A percentile compares a stretch with the other conserved stretches of the same genome.
These are phyloP conservation scores for Erodium moschatum DNA, from an alignment of 441 rosid species.

Conservation along the genomic window DNA sequence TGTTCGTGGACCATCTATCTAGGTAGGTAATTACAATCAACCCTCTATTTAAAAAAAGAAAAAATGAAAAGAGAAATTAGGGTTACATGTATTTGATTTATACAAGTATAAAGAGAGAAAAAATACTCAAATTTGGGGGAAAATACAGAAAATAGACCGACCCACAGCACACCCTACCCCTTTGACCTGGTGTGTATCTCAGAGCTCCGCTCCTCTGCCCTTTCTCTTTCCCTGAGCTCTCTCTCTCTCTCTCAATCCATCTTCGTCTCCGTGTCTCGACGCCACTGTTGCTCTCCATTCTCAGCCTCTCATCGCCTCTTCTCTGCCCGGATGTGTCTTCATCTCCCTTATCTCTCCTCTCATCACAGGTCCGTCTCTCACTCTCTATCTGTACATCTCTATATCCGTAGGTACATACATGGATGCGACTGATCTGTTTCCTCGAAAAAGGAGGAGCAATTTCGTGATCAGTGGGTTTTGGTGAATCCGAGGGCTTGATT, in stretches of 20 bases:
- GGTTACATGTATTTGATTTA: too few species aligned
- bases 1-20: too few species aligned
- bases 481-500: constrained; percentile 15
- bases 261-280: not conserved
- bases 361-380: constrained; percentile 23
- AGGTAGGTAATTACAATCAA: too few species aligned
- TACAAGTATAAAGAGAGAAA: too few species aligned
- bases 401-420: not conserved
- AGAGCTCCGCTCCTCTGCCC: not conserved
- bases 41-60: too few species aligned
- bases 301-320: not conserved
- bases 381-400: not conserved
- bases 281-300: not conserved
- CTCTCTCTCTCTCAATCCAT: not conserved
- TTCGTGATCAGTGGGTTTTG: constrained; percentile 10
- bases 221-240: not conserved
- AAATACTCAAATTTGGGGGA: too few species aligned
- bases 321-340: constrained; percentile 37
- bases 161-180: not conserved
- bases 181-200: not conserved
- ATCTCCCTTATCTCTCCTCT: constrained; percentile 26
- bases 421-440: constrained; percentile 3
- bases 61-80: too few species aligned
- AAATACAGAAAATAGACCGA: not conserved
- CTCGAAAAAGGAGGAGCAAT: too few species aligned